Evolutionary conservation across 805 yeast species (phyloP).

Genomic region (Teunomyces cretensis): DNA sequence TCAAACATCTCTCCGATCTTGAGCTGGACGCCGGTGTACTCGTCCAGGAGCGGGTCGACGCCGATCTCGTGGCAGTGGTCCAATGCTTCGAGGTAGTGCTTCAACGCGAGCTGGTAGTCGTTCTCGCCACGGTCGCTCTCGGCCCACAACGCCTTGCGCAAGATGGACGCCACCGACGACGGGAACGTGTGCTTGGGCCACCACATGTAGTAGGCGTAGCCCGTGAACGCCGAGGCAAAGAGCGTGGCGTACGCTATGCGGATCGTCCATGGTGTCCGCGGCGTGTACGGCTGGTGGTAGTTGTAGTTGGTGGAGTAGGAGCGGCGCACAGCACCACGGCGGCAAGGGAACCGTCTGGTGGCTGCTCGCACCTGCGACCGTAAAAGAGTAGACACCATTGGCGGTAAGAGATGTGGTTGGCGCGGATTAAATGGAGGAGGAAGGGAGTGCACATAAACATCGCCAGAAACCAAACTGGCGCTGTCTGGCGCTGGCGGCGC

Average conservation of each 20-base stretch:
- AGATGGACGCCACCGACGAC: constrained; percentile 61
- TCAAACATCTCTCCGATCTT: constrained; percentile 88
- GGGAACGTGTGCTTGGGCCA: constrained; percentile 76
- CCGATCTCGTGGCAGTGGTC: constrained; percentile 56
- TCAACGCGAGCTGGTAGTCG: constrained; percentile 67
- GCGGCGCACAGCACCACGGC: background rate
- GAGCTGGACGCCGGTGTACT: constrained; percentile 87
- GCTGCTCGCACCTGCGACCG: too few relatives aligned
- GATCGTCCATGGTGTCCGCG: constrained; percentile 4
- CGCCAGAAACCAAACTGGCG: too few relatives aligned
- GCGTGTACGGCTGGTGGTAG: constrained; percentile 16
- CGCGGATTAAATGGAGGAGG: too few relatives aligned
- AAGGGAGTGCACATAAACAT: too few relatives aligned
- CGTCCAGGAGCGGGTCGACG: constrained; percentile 63
- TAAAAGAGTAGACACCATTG: too few relatives aligned
- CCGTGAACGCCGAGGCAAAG: constrained; percentile 13
- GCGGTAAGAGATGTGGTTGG: too few relatives aligned
- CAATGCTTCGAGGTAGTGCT: constrained; percentile 72
- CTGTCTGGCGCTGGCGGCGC: too few relatives aligned
- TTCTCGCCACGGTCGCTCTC: constrained; percentile 67
- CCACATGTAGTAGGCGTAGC: constrained; percentile 40
- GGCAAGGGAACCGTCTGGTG: too few relatives aligned
- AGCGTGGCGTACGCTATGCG: constrained; percentile 13
- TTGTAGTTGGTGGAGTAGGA: constrained; percentile 8
- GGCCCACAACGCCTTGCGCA: constrained; percentile 80